Evolutionary conservation across 345 rosid genomes (phyloP).

Genomic region (Fremontodendron californicum): DNA sequence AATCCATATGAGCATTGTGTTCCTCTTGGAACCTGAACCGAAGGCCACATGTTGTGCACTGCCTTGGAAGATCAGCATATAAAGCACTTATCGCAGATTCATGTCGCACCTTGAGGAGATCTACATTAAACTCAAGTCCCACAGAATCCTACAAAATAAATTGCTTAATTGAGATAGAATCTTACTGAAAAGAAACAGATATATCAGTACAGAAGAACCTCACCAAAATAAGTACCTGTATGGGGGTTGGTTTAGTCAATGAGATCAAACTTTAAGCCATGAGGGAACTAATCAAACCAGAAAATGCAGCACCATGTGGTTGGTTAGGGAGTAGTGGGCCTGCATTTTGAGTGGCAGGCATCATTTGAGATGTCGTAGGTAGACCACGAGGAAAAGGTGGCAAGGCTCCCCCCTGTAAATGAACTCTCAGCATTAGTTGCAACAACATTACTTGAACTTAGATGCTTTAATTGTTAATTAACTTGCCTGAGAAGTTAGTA

Average conservation of each 20-base stretch:
- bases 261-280: slow-evolving; percentile 89
- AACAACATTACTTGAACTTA: background rate
- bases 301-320: slow-evolving; percentile 49
- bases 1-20: too few species aligned
- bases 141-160: too few species aligned
- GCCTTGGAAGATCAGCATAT: too few species aligned
- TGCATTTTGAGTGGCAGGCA: slow-evolving; percentile 41
- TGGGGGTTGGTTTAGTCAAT: slow-evolving; percentile 48
- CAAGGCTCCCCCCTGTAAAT: slow-evolving; percentile 36
- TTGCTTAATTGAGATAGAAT: too few species aligned
- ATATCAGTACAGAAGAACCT: too few species aligned
- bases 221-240: slow-evolving; percentile 54
- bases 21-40: too few species aligned
- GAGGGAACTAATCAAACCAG: too few species aligned
- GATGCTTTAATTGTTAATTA: background rate
- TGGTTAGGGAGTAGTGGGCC: slow-evolving; percentile 41
- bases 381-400: slow-evolving; percentile 63
- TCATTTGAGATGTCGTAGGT: slow-evolving; percentile 40
- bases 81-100: too few species aligned
- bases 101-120: too few species aligned
- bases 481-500: slow-evolving; percentile 58
- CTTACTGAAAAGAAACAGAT: too few species aligned
- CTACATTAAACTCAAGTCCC: too few species aligned
- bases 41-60: too few species aligned
- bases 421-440: background rate